Percentiles rank a stretch among this genome's conserved stretches.
Evolutionary conservation across 73 alveolate species (phyloP).

Genomic region (Tetrahymena malaccensis): DNA sequence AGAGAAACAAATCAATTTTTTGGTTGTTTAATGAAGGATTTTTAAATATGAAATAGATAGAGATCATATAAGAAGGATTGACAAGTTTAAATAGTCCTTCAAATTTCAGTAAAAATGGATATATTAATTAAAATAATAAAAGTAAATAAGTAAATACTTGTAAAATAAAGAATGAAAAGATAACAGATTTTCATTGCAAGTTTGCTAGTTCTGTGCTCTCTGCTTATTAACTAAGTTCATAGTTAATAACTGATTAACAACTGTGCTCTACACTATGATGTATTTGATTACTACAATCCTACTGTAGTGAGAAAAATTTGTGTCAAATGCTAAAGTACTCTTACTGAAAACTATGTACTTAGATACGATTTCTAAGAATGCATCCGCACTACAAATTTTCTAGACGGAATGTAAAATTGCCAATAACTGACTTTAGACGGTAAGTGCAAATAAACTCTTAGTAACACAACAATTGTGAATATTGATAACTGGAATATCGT

Average conservation of each 20-base stretch:
- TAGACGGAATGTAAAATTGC: not conserved
- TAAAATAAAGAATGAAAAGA: not conserved
- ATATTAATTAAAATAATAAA: too few species aligned
- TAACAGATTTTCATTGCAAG: not conserved
- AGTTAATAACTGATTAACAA: not conserved
- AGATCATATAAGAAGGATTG: too few species aligned
- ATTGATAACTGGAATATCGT: not conserved
- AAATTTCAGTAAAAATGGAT: too few species aligned
- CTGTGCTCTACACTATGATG: not conserved
- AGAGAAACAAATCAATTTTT: too few species aligned
- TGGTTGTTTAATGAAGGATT: too few species aligned
- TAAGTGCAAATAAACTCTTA: not conserved
- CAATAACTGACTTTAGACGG: not conserved
- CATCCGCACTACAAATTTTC: not conserved
- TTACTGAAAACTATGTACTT: not conserved
- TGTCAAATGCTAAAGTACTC: not conserved
- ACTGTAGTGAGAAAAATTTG: not conserved
- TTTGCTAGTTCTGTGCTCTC: too few species aligned
- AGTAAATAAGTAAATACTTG: too few species aligned
- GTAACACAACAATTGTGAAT: not conserved
- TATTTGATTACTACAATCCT: not conserved
- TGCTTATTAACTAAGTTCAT: not conserved
- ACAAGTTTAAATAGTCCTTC: too few species aligned
- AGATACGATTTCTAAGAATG: not conserved
- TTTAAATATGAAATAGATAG: too few species aligned